Base-by-base conservation (phyloP, 2,329 filamentous ascomycete species). In the Colletotrichum brevisporum region DNA sequence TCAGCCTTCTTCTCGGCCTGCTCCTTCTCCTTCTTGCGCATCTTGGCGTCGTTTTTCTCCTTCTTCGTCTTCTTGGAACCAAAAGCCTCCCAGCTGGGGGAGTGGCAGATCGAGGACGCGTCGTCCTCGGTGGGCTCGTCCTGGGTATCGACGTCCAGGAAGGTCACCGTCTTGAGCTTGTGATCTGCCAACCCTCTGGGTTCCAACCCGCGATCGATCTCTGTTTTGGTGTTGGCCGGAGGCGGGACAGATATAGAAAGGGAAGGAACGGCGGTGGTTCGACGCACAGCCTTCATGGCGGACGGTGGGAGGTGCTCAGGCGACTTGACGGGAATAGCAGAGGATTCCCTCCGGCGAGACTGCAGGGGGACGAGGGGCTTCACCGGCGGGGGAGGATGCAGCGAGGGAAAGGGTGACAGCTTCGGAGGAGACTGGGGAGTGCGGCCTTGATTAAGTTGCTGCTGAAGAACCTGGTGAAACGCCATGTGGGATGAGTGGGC, bases 51-150 rank as follows among this genome's bases (percentile, higher is more conserved):
- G 15, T 78, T 78, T 73, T 85, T 87, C 75, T 85, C 87, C 71
- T 88, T 85, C 74, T 84, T 86, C 74, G 83, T 86, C 73, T 86
- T 88, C 71, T 81, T 84, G 21, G 84, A 83, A 3, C 83, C 82
- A 72, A 87, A 87, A 24, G 86, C 84, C 71, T 89, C 88, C 89
- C 89, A 90, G 63, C 84, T 89, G 2, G 89, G 89, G 1, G 89
- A 90, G 63, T 89, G 86, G 70, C 89, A 91, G 62, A 90, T 87
- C 0, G 79, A 78, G 13, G 83, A 85, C 4, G 83, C 84, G 55
- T 83, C 77, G 56, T 83, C 83, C 3, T 82, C 84, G 70, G 78
- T 76, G n/a, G 74, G 66, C 27, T 78, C 76, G 47, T 77, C 77
- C 31, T 76, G 72, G 18, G 62, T 76, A 68, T 78, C 75, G 6